Percentiles rank a stretch among this genome's conserved stretches.
phyloP scores from a whole-genome alignment of 305 asterid species.

The Plantago coronopus region DNA sequence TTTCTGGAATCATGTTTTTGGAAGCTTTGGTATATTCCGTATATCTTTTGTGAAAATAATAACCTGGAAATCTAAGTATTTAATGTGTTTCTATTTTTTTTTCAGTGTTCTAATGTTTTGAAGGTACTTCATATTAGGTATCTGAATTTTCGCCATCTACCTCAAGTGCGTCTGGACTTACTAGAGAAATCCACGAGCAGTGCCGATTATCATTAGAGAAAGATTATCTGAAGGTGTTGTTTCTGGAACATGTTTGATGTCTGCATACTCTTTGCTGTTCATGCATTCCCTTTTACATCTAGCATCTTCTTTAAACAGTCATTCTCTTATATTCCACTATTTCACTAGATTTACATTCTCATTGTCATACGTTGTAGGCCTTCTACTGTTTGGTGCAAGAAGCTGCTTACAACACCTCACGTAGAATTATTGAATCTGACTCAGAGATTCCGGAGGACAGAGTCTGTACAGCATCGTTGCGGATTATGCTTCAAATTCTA shows the following conservation, averaged over 20 bases:
- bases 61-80: slow-evolving; percentile 10
- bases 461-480: slow-evolving; percentile 70
- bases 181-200: slow-evolving; percentile 86
- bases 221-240: slow-evolving; percentile 71
- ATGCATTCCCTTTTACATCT: slow-evolving; percentile 20
- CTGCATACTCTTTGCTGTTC: slow-evolving; percentile 19
- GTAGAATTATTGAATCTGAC: slow-evolving; percentile 53
- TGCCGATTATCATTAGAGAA: slow-evolving; percentile 77
- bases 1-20: slow-evolving; percentile 65
- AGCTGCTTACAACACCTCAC: slow-evolving; percentile 67
- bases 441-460: slow-evolving; percentile 75
- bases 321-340: slow-evolving; percentile 20
- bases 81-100: slow-evolving; percentile 19
- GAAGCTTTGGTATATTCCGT: slow-evolving; percentile 93
- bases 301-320: slow-evolving; percentile 22
- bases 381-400: slow-evolving; percentile 85
- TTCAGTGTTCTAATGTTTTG: slow-evolving; percentile 1
- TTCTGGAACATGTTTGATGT: slow-evolving; percentile 13
- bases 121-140: slow-evolving; percentile 42
- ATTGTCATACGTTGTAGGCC: slow-evolving; percentile 37
- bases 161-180: slow-evolving; percentile 84
- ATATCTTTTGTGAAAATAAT: slow-evolving; percentile 20
- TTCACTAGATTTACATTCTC: slow-evolving; percentile 12
- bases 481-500: slow-evolving; percentile 83
- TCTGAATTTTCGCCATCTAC: slow-evolving; percentile 95